Percentiles rank a stretch among this genome's conserved stretches.
Conservation (phyloP, 1,139 yeast genomes). For the Taphrina sp. region DNA sequence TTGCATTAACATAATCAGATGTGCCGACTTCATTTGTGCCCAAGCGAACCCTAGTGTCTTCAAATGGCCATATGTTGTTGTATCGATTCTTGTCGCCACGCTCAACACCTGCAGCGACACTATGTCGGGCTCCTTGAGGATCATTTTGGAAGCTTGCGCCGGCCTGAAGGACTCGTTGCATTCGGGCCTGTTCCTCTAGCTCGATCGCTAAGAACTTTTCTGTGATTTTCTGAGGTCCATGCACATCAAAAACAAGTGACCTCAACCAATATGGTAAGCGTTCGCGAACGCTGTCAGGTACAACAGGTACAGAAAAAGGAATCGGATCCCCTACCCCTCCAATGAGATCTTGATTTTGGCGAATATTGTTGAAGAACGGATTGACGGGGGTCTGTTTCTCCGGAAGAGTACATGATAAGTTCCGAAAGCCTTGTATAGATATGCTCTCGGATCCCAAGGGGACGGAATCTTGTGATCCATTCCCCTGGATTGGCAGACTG, state of each 20-base stretch:
- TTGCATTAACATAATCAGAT: conserved; percentile 62
- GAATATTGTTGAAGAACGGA: conserved; percentile 39
- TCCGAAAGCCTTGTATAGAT: conserved; percentile 10
- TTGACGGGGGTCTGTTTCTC: conserved; percentile 28
- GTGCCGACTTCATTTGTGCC: conserved; percentile 39
- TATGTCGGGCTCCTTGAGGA: conserved; percentile 44
- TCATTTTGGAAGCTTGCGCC: conserved; percentile 28
- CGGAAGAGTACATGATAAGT: conserved; percentile 8
- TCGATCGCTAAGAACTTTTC: conserved; percentile 46
- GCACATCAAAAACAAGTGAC: conserved; percentile 40
- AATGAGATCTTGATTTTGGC: conserved; percentile 38
- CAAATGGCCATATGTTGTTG: conserved; percentile 78
- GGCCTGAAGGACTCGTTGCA: conserved; percentile 41
- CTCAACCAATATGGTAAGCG: conserved; percentile 46
- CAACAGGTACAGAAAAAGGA: conserved; percentile 37
- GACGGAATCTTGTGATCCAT: not conserved
- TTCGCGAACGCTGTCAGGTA: conserved; percentile 20
- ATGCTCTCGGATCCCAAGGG: not conserved
- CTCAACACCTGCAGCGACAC: conserved; percentile 69
- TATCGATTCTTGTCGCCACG: conserved; percentile 66
- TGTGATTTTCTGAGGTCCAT: conserved; percentile 44
- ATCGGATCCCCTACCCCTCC: conserved; percentile 39
- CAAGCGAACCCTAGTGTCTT: conserved; percentile 69
- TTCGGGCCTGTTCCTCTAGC: conserved; percentile 45
- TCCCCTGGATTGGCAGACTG: not conserved